A percentile compares a stretch with the other conserved stretches of the same genome.
Evolutionary conservation across 257 asterid genomes (phyloP).

Genomic region (Parsonsia alboflavescens): DNA sequence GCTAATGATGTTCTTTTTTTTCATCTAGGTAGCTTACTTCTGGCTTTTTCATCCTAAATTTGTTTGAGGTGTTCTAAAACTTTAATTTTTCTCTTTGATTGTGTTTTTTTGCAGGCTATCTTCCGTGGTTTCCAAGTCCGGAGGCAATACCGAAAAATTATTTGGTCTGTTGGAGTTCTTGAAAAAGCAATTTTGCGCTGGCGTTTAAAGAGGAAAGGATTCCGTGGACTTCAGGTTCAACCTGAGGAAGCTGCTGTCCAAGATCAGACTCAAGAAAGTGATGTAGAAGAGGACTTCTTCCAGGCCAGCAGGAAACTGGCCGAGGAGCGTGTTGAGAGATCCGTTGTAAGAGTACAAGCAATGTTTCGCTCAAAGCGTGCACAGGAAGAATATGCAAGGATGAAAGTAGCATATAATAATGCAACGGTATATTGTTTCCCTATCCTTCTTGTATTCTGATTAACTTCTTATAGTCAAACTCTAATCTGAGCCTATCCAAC

Average conservation of each 20-base stretch:
- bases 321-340: constrained; percentile 92
- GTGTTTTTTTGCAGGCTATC: constrained; percentile 45
- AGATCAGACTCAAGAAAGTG: constrained; percentile 43
- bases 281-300: constrained; percentile 81
- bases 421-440: constrained; percentile 41
- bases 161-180: constrained; percentile 90
- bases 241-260: constrained; percentile 19
- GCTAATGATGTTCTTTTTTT: background rate
- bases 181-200: constrained; percentile 91
- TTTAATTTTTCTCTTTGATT: background rate
- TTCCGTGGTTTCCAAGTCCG: constrained; percentile 85
- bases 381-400: constrained; percentile 87
- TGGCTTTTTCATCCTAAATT: too few species aligned
- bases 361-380: constrained; percentile 92
- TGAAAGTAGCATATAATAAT: constrained; percentile 58
- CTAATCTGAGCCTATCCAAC: background rate
- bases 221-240: constrained; percentile 81
- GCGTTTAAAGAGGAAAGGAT: constrained; percentile 90
- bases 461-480: background rate
- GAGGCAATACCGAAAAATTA: constrained; percentile 66
- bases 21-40: background rate
- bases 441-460: background rate
- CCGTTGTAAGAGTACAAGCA: constrained; percentile 88
- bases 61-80: background rate
- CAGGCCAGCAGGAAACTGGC: constrained; percentile 91